These are phyloP conservation scores for Violaceomyces palustris DNA, from an alignment of 1,284 basidiomycete species.

Conservation along the genomic window DNA sequence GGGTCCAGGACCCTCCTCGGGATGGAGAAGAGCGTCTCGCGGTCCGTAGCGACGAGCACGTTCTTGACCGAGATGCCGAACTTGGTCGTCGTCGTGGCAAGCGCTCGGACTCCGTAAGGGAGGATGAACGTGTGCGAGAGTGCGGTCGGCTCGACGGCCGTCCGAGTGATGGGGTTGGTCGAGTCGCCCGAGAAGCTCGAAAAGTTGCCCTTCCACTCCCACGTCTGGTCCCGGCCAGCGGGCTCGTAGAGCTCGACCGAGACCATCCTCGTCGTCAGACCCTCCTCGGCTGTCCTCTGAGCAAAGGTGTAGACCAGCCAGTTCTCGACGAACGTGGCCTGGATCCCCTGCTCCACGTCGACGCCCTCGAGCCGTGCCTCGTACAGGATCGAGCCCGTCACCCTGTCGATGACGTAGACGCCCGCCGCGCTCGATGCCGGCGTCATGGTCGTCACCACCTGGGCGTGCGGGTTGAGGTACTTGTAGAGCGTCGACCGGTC, in stretches of 20 bases:
- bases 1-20: constrained; percentile 75
- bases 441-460: constrained; percentile 64
- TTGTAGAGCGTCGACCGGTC: constrained; percentile 88
- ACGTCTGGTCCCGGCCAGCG: constrained; percentile 24
- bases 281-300: constrained; percentile 59
- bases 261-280: constrained; percentile 51
- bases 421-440: constrained; percentile 54
- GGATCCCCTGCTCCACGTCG: constrained; percentile 56
- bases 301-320: constrained; percentile 80
- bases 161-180: not conserved
- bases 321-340: constrained; percentile 74
- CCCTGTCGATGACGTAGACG: constrained; percentile 71
- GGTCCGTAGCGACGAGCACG: constrained; percentile 77
- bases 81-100: constrained; percentile 67
- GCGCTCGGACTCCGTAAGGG: constrained; percentile 64
- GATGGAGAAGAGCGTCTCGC: constrained; percentile 70
- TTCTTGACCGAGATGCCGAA: constrained; percentile 84
- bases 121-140: constrained; percentile 70
- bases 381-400: constrained; percentile 69
- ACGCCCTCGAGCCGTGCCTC: constrained; percentile 41
- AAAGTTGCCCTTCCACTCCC: constrained; percentile 18
- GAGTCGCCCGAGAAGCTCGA: constrained; percentile 25
- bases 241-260: constrained; percentile 85
- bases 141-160: constrained; percentile 35
- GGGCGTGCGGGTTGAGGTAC: constrained; percentile 79